These are phyloP conservation scores for Achaetomiella virescens DNA, from an alignment of 495 filamentous ascomycete species.

Conservation along the genomic window DNA sequence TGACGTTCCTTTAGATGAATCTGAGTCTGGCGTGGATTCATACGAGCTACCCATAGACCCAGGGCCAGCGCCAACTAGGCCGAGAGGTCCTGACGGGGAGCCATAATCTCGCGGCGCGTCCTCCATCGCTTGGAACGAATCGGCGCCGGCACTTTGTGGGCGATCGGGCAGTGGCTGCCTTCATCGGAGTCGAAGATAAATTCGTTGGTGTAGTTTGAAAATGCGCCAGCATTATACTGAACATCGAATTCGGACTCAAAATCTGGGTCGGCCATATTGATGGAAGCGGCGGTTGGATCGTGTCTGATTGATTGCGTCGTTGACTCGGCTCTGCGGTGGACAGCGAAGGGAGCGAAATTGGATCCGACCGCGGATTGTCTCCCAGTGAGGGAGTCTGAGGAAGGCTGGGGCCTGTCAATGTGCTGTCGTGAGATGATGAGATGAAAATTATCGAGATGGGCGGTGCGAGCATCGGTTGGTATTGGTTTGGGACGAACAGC, in stretches of 20 bases:
- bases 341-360: neutral
- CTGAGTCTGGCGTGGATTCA: conserved; percentile 38
- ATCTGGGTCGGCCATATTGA: conserved; percentile 19
- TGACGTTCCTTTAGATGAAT: conserved; percentile 13
- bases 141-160: conserved; percentile 9
- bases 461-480: neutral
- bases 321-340: too few relatives aligned
- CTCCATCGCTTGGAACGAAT: conserved; percentile 6
- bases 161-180: conserved; percentile 17
- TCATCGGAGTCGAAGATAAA: conserved; percentile 38
- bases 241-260: conserved; percentile 26
- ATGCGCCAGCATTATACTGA: neutral
- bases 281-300: neutral
- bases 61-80: conserved; percentile 1
- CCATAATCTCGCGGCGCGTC: conserved; percentile 6
- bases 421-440: neutral
- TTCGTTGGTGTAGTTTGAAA: conserved; percentile 22
- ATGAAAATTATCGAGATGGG: neutral
- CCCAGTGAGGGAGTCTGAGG: too few relatives aligned
- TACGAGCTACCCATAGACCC: conserved; percentile 21
- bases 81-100: conserved; percentile 24
- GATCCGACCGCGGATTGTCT: too few relatives aligned
- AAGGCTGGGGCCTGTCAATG: too few relatives aligned
- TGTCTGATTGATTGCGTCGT: too few relatives aligned
- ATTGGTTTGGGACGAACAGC: neutral